Percentiles rank a stretch among this genome's conserved stretches.
These are phyloP conservation scores for Magnusiomyces sp. DNA, from an alignment of 1,139 yeast genomes.

Conservation along the genomic window DNA sequence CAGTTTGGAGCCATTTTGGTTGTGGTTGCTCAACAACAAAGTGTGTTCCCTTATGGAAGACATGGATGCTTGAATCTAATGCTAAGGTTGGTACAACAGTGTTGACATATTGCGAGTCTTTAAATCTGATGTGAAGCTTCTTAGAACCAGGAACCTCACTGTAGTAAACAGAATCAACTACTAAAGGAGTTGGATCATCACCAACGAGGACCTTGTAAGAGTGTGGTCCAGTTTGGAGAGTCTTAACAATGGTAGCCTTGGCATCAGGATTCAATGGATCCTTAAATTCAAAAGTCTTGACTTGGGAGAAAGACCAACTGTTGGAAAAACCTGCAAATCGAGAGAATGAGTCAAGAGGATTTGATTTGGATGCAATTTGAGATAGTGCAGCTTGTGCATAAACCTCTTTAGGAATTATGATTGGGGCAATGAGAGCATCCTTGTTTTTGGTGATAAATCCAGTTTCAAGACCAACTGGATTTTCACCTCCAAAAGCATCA, in stretches of 20 bases:
- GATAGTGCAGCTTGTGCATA: conserved; percentile 30
- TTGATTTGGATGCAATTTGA: conserved; percentile 8
- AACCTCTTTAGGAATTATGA: conserved; percentile 21
- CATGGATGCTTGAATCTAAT: conserved; percentile 21
- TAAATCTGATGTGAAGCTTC: conserved; percentile 22
- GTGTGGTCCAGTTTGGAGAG: conserved; percentile 13
- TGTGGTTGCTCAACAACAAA: conserved; percentile 24
- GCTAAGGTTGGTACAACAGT: conserved; percentile 22
- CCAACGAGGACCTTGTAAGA: conserved; percentile 11
- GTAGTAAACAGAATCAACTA: conserved; percentile 7
- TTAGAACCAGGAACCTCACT: conserved; percentile 6
- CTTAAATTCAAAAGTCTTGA: conserved; percentile 12
- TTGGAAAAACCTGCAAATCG: conserved; percentile 10
- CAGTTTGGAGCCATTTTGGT: conserved; percentile 28
- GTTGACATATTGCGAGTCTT: conserved; percentile 23
- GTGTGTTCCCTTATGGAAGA: conserved; percentile 29
- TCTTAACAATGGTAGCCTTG: conserved; percentile 4
- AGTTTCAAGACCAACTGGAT: conserved; percentile 28
- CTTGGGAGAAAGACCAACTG: conserved; percentile 12
- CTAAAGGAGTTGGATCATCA: conserved; percentile 2
- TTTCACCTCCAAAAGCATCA: conserved; percentile 26
- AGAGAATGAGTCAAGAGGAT: conserved; percentile 7
- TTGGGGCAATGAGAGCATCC: conserved; percentile 19
- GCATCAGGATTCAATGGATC: conserved; percentile 7
- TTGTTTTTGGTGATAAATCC: conserved; percentile 30